These are phyloP conservation scores for Phoma sp. DNA, from an alignment of 2,329 filamentous ascomycete species.

Conservation along the genomic window DNA sequence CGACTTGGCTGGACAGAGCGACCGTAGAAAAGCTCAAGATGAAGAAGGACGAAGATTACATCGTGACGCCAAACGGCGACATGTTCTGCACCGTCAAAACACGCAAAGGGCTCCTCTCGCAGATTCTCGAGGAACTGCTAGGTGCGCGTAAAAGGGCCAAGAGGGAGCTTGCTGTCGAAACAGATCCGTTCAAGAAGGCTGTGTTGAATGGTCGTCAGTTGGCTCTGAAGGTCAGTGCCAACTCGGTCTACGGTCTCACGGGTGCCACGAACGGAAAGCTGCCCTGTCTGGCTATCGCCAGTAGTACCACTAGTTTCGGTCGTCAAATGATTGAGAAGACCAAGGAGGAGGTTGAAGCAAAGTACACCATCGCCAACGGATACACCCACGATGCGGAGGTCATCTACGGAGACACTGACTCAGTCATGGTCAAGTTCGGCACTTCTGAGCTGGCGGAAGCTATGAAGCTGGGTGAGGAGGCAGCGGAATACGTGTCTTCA, in stretches of 20 bases:
- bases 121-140: slow-evolving; percentile 94
- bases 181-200: slow-evolving; percentile 95
- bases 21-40: slow-evolving; percentile 77
- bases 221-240: slow-evolving; percentile 94
- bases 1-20: slow-evolving; percentile 82
- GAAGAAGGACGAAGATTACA: slow-evolving; percentile 92
- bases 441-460: slow-evolving; percentile 83
- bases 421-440: slow-evolving; percentile 99
- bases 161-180: slow-evolving; percentile 84
- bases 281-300: slow-evolving; percentile 92
- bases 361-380: slow-evolving; percentile 91
- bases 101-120: slow-evolving; percentile 87
- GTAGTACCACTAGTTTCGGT: slow-evolving; percentile 95
- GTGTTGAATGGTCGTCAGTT: slow-evolving; percentile 96
- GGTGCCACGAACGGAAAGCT: slow-evolving; percentile 96
- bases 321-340: slow-evolving; percentile 99
- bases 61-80: slow-evolving; percentile 92
- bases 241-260: slow-evolving; percentile 96
- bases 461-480: slow-evolving; percentile 96
- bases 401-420: slow-evolving; percentile 98
- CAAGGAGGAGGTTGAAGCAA: slow-evolving; percentile 90
- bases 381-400: slow-evolving; percentile 95
- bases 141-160: slow-evolving; percentile 94
- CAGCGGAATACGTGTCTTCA: slow-evolving; percentile 82
- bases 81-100: slow-evolving; percentile 88